Percentiles rank a stretch among this genome's conserved stretches.
Evolutionary conservation across 2,329 filamentous ascomycete genomes (phyloP).

Genomic region (Epichloe sibirici): DNA sequence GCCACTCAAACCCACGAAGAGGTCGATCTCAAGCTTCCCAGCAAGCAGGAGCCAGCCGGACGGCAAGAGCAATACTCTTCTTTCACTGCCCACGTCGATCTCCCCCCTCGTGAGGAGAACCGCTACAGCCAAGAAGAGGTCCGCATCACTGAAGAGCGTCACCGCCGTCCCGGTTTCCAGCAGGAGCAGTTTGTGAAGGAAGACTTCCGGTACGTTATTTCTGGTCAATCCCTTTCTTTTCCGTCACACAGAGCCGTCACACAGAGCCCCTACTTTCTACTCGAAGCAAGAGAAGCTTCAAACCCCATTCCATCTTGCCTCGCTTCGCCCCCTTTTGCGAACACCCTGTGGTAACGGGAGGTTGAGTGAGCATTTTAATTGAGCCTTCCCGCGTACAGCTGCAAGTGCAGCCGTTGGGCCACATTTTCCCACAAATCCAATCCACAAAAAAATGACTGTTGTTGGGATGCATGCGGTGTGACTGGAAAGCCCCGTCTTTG

Average conservation of each 20-base stretch:
- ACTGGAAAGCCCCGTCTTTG: not conserved
- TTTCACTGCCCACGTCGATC: conserved; percentile 48
- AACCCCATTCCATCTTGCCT: not conserved
- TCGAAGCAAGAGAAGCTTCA: not conserved
- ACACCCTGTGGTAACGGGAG: not conserved
- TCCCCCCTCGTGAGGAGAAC: conserved; percentile 43
- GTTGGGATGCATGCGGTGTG: conserved; percentile 3
- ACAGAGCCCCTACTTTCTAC: not conserved
- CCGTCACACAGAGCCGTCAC: not conserved
- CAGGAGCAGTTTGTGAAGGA: conserved; percentile 38
- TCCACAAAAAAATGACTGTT: conserved; percentile 1
- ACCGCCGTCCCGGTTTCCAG: conserved; percentile 58
- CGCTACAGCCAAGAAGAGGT: conserved; percentile 74
- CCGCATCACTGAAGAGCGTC: conserved; percentile 63
- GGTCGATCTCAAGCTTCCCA: conserved; percentile 65
- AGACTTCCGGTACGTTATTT: conserved; percentile 38
- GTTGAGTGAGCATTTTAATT: not conserved
- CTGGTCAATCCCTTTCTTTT: conserved; percentile 9
- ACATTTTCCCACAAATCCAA: not conserved
- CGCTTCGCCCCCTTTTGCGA: not conserved
- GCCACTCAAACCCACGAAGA: conserved; percentile 65
- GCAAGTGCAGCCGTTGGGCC: not conserved
- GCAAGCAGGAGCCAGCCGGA: conserved; percentile 67
- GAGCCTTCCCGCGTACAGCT: conserved; percentile 1
- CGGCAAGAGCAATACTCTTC: conserved; percentile 92